Percentiles rank a stretch among this genome's conserved stretches.
Conservation (phyloP, 176 grass and related monocot species). For the Metroxylon sagu region DNA sequence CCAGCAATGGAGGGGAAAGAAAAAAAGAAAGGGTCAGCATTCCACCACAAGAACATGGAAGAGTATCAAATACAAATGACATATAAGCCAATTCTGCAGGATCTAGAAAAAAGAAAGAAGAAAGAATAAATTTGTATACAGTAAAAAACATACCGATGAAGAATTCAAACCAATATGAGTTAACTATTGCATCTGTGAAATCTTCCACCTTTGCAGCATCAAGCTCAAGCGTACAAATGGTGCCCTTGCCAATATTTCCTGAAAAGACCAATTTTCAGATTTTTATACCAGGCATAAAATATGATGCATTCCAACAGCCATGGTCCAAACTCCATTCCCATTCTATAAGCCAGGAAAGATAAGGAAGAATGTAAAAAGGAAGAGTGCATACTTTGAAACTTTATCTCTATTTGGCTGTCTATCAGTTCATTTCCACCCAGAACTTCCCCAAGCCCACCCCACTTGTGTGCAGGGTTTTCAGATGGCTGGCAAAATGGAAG, state of each 20-base stretch:
- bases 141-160: background rate
- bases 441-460: background rate
- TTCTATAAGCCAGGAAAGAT: background rate
- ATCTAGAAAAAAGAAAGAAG: too few species aligned
- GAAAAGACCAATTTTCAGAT: background rate
- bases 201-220: background rate
- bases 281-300: background rate
- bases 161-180: constrained; percentile 1
- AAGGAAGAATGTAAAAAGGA: background rate
- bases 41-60: background rate
- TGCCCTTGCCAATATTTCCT: background rate
- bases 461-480: constrained; percentile 4
- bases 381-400: background rate
- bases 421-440: constrained; percentile 5
- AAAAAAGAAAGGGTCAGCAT: too few species aligned
- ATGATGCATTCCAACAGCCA: background rate
- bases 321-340: background rate
- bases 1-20: background rate
- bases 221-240: background rate
- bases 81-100: background rate
- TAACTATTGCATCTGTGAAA: background rate
- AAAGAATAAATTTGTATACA: background rate
- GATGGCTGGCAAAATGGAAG: constrained; percentile 3
- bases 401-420: constrained; percentile 5
- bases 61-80: background rate